phyloP scores from a whole-genome alignment of 805 yeast species.

The Scheffersomyces amazonensis region DNA sequence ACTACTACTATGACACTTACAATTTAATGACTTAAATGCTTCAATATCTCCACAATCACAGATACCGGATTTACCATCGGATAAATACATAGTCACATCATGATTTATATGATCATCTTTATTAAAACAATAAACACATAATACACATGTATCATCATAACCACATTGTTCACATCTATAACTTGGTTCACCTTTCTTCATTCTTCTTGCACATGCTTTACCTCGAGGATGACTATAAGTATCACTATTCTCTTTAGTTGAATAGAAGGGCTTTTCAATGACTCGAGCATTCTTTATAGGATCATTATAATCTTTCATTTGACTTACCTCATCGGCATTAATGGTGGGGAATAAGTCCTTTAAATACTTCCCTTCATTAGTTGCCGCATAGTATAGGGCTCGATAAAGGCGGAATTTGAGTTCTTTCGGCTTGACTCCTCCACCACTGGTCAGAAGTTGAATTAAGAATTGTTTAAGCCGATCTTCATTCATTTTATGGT shows the following conservation, averaged over 20 bases:
- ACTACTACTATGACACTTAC: slow-evolving; percentile 35
- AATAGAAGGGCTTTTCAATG: slow-evolving; percentile 12
- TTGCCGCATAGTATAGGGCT: slow-evolving; percentile 27
- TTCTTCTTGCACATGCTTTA: slow-evolving; percentile 67
- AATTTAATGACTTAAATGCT: slow-evolving; percentile 58
- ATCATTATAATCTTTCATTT: slow-evolving; percentile 9
- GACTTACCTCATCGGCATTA: slow-evolving; percentile 12
- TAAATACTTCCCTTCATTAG: slow-evolving; percentile 38
- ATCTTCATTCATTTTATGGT: slow-evolving; percentile 19
- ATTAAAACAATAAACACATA: slow-evolving; percentile 73
- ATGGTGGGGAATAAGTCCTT: slow-evolving; percentile 30
- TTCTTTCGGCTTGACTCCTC: slow-evolving; percentile 12
- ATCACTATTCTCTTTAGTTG: slow-evolving; percentile 3
- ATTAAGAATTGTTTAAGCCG: slow-evolving; percentile 23
- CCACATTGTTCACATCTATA: slow-evolving; percentile 78
- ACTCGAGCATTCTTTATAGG: slow-evolving; percentile 5
- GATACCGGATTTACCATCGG: slow-evolving; percentile 46
- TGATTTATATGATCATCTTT: slow-evolving; percentile 66
- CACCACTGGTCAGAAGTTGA: slow-evolving; percentile 18
- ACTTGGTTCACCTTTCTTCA: slow-evolving; percentile 60
- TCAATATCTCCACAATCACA: slow-evolving; percentile 75
- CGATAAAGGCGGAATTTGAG: slow-evolving; percentile 12
- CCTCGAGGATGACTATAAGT: slow-evolving; percentile 46
- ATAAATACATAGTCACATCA: slow-evolving; percentile 52
- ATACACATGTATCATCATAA: slow-evolving; percentile 72